A percentile compares a stretch with the other conserved stretches of the same genome.
Conservation (phyloP, 2,329 filamentous ascomycete genomes). For the Polytolypa hystricis region DNA sequence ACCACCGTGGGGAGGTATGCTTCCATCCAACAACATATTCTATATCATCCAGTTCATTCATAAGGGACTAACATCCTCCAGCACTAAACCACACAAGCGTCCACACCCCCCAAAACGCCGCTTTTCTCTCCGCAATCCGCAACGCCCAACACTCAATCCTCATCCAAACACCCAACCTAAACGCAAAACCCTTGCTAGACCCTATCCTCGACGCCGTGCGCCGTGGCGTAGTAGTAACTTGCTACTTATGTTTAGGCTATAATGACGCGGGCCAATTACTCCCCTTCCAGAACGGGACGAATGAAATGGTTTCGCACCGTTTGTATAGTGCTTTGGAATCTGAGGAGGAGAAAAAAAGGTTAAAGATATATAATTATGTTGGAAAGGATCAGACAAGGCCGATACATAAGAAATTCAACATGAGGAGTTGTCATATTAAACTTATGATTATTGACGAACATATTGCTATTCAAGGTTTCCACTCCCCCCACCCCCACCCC, state of each 20-base stretch:
- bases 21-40: too few species aligned
- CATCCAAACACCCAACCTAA: conserved; percentile 68
- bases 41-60: background rate
- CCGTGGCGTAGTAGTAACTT: conserved; percentile 55
- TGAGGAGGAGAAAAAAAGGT: conserved; percentile 33
- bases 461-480: conserved; percentile 53
- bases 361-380: conserved; percentile 60
- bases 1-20: conserved; percentile 48
- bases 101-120: conserved; percentile 62
- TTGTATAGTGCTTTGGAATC: conserved; percentile 49
- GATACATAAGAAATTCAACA: conserved; percentile 54
- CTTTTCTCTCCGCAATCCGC: conserved; percentile 58
- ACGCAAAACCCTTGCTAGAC: conserved; percentile 55
- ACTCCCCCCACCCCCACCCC: too few species aligned
- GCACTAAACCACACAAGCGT: conserved; percentile 49
- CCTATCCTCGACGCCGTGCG: conserved; percentile 55
- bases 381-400: conserved; percentile 61
- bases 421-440: conserved; percentile 64
- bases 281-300: conserved; percentile 63
- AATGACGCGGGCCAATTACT: conserved; percentile 69
- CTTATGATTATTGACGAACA: conserved; percentile 60
- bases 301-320: conserved; percentile 56
- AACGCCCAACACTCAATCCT: conserved; percentile 56
- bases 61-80: conserved; percentile 7
- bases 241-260: conserved; percentile 67